Conservation (phyloP, 1,284 basidiomycete species). For the Leccinum pachyderme region DNA sequence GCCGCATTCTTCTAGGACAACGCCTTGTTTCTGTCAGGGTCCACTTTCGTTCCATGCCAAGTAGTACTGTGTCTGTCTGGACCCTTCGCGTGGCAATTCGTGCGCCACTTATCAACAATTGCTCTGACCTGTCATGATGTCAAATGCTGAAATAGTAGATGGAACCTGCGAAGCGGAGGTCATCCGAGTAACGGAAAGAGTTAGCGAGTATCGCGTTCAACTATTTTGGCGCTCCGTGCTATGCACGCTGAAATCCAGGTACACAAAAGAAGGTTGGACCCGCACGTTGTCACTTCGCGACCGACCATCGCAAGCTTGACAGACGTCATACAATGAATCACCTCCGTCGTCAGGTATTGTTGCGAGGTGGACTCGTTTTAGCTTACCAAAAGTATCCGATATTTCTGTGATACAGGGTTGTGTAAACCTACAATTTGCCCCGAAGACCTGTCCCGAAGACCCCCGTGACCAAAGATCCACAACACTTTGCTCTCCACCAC, state of each 20-base stretch:
- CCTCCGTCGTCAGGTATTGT: not conserved
- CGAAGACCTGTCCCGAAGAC: conserved; percentile 55
- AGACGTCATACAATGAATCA: not conserved
- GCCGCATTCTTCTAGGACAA: not conserved
- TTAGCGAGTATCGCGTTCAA: not conserved
- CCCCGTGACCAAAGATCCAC: conserved; percentile 49
- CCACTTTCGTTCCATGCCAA: not conserved
- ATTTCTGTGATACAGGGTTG: too few relatives aligned
- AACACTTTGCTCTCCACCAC: conserved; percentile 53
- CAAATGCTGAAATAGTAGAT: not conserved
- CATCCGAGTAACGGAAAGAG: conserved; percentile 11
- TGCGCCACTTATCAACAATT: not conserved
- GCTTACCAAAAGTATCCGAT: not conserved
- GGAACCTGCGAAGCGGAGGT: not conserved
- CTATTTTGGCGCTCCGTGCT: conserved; percentile 1
- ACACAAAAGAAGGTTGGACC: not conserved
- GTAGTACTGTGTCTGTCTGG: not conserved
- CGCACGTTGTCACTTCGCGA: not conserved
- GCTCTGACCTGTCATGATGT: not conserved
- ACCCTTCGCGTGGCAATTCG: not conserved
- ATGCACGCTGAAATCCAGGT: not conserved
- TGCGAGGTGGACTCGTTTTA: not conserved
- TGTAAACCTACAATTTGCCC: conserved; percentile 42
- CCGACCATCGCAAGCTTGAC: conserved; percentile 3
- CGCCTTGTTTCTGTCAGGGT: conserved; percentile 4